Conservation (phyloP, 345 rosid species). For the Geranium rotundifolium region DNA sequence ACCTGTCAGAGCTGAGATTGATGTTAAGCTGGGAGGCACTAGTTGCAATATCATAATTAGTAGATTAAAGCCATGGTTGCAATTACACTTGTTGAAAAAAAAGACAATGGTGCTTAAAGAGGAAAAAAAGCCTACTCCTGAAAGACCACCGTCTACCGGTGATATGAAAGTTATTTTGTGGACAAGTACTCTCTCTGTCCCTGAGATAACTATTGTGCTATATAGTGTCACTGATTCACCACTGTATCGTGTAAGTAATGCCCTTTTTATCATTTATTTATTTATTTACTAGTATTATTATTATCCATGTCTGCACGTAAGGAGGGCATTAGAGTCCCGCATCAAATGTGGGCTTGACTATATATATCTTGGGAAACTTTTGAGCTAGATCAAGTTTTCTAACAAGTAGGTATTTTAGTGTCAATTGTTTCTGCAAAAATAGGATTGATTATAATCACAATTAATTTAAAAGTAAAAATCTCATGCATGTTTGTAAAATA, state of each 20-base stretch:
- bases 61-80: slow-evolving; percentile 78
- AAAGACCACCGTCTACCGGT: slow-evolving; percentile 40
- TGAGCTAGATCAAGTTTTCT: too few species aligned
- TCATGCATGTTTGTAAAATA: too few species aligned
- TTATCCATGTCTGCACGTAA: too few species aligned
- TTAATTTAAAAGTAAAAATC: too few species aligned
- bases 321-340: too few species aligned
- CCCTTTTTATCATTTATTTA: background rate
- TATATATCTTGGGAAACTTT: too few species aligned
- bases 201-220: slow-evolving; percentile 78
- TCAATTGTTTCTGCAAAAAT: too few species aligned
- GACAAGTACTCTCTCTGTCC: slow-evolving; percentile 93
- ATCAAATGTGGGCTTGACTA: too few species aligned
- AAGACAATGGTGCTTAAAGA: slow-evolving; percentile 60
- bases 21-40: slow-evolving; percentile 90
- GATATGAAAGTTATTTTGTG: slow-evolving; percentile 53
- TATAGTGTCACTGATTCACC: slow-evolving; percentile 46
- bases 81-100: slow-evolving; percentile 48
- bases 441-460: too few species aligned
- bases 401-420: too few species aligned
- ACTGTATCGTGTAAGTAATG: slow-evolving; percentile 71
- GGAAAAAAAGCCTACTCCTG: slow-evolving; percentile 21
- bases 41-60: slow-evolving; percentile 60
- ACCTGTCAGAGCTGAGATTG: slow-evolving; percentile 85
- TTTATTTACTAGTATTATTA: too few species aligned